Evolutionary conservation across 2,329 filamentous ascomycete species (phyloP).

Genomic region (Fusarium goolgardi): DNA sequence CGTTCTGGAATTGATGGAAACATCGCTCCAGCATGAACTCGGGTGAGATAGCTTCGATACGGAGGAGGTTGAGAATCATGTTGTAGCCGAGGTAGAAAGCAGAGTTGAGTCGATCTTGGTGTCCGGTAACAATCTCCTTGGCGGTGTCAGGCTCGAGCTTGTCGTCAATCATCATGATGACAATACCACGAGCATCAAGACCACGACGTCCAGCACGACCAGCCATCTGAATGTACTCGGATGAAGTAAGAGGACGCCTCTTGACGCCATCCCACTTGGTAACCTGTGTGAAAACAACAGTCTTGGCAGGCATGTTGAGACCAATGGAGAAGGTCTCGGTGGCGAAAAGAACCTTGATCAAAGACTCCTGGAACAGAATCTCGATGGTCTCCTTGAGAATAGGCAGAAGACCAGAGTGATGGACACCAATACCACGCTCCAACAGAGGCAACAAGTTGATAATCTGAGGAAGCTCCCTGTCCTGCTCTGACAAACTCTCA

Average conservation of each 20-base stretch:
- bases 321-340: conserved; percentile 99
- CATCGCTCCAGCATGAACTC: conserved; percentile 99
- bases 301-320: conserved; percentile 99
- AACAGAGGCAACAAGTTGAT: conserved; percentile 88
- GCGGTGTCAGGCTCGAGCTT: conserved; percentile 95
- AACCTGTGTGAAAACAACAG: conserved; percentile 97
- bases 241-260: conserved; percentile 87
- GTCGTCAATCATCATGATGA: conserved; percentile 99
- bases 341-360: conserved; percentile 97
- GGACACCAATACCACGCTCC: conserved; percentile 92
- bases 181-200: conserved; percentile 96
- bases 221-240: conserved; percentile 99
- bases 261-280: conserved; percentile 91
- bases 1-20: conserved; percentile 98
- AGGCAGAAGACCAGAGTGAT: conserved; percentile 94
- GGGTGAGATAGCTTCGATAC: conserved; percentile 98
- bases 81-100: conserved; percentile 99
- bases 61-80: conserved; percentile 96
- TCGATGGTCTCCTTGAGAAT: conserved; percentile 99
- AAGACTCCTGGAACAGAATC: conserved; percentile 96
- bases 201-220: conserved; percentile 96
- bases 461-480: conserved; percentile 89
- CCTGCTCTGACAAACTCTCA: conserved; percentile 90
- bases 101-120: conserved; percentile 97
- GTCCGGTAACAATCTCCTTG: conserved; percentile 93